Base-by-base conservation (phyloP, 1,139 yeast genomes). In the Debaryomyces sp. region DNA sequence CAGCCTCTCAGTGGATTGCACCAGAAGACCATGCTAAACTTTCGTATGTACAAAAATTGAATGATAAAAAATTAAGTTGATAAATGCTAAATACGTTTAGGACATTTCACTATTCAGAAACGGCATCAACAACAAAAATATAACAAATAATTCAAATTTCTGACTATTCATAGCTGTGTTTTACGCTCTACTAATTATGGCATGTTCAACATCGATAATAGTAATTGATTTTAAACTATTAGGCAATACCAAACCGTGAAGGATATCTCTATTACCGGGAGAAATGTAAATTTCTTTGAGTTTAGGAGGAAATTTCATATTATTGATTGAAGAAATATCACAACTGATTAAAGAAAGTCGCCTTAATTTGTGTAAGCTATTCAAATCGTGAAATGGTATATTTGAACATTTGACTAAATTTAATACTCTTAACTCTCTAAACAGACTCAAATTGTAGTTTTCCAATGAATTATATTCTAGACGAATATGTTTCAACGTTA, bases 1-100 rank as follows among this genome's bases (percentile, higher is more conserved):
- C 49, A 1, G 54, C 50, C 1, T 67, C 72, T 0, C 48, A 46
- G 2, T 68, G 82, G 82, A 55, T 70, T 2, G 69, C 73, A 1
- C 60, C 61, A 8, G 72, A 68, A 48, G 67, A 64, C 50, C 47
- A 44, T 18, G 60, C 55, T n/a, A 15, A 17, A 5, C 27, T 36
- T 21, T 15, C 17, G 4, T 37, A 37, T 26, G 21, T 21, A 26
- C 17, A 34, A 18, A 38, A 34, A 5, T 12, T 24, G n/a, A 27
- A 15, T 26, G 24, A 35, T 10, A 15, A 21, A 6, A 18, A 36
- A 33, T 13, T 4, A n/a, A 2, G 13, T 5, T 8, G 13, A 33
- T 15, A 15, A n/a, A 8, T 8, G 8, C 26, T 23, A 26, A 9
- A 26, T 10, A 9, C 1, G 5, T 26, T 12, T 9, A 26, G 9